Base-by-base conservation (phyloP, 2,329 filamentous ascomycete genomes). In the Aaosphaeria pasadenensis region DNA sequence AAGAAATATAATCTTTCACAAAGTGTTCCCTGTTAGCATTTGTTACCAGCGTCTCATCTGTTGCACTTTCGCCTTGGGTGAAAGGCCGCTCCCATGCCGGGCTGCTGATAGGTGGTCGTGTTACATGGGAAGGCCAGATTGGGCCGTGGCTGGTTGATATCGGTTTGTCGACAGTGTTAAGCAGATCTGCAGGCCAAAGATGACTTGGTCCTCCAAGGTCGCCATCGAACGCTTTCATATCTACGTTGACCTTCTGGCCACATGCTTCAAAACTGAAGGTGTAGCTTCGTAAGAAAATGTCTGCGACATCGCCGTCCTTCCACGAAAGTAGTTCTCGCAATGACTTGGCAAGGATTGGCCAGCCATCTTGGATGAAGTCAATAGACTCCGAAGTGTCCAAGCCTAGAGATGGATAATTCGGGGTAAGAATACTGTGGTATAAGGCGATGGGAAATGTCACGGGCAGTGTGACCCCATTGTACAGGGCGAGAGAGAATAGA, bases 381-480 rank as follows among this genome's bases (percentile, higher is more conserved):
- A 94, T 43, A 6, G 31, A 36, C 7, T 28, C 40, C 17, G 49
- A 41, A 42, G 42, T 35, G 6, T 35, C 39, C 38, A 6, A 35
- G 13, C 13, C 43, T 38, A 28, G 45, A 74, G 85, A 80, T 32
- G 82, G 83, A 11, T 88, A 83, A 6, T 85, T 83, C 49, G 86
- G 76, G 6, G 82, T 83, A 1, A 95, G 76, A 1, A 97, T 77
- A 57, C 89, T 89, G 45, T 84, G 81, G 71, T 99, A 99, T 4
- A 99, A 79, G 0, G 86, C 88, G 48, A 83, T 80, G 1, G 94
- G 94, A 51, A 99, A 94, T 1, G 87, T 95, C 39, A 97, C 80
- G 0, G 94, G 94, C 1, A 99, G 76, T 0, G 91, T 96, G 28
- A 97, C 77, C 1, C 92, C 92, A 57, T 99, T 99, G 72, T 94